Percentiles rank a stretch among this genome's conserved stretches.
phyloP scores from a whole-genome alignment of 306 rosid genomes.

The Acmispon strigosus region DNA sequence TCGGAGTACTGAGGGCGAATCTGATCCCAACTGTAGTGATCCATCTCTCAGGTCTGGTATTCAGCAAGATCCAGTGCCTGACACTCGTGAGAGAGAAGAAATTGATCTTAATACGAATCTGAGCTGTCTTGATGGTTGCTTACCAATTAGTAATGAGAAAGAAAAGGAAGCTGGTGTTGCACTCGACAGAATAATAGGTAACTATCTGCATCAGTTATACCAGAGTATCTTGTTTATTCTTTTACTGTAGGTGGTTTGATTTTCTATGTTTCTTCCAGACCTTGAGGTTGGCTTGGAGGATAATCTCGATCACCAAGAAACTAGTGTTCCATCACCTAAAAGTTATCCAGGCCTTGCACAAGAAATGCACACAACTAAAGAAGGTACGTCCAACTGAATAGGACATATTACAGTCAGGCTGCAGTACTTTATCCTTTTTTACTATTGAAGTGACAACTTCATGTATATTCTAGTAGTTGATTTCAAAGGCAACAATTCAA shows the following conservation, averaged over 20 bases:
- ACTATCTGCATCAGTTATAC: constrained; percentile 22
- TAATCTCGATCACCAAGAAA: constrained; percentile 24
- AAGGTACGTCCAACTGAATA: constrained; percentile 36
- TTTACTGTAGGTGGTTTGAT: constrained; percentile 15
- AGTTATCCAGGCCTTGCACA: constrained; percentile 24
- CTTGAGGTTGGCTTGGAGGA: constrained; percentile 38
- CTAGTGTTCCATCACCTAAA: constrained; percentile 24
- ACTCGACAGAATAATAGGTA: constrained; percentile 39
- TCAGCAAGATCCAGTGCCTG: constrained; percentile 39
- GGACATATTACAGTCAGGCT: not conserved
- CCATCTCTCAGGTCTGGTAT: constrained; percentile 28
- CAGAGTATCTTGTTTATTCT: constrained; percentile 7
- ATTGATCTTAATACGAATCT: constrained; percentile 37
- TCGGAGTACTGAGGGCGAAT: constrained; percentile 22
- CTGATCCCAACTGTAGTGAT: constrained; percentile 28
- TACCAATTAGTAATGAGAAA: constrained; percentile 36
- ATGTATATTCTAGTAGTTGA: constrained; percentile 1
- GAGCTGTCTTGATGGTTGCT: constrained; percentile 27
- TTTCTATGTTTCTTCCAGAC: constrained; percentile 35
- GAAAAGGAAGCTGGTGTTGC: constrained; percentile 35
- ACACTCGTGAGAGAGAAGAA: constrained; percentile 34
- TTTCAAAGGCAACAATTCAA: constrained; percentile 30
- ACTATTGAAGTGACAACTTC: not conserved
- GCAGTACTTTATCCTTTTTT: not conserved
- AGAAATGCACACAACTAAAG: constrained; percentile 28